phyloP scores from a whole-genome alignment of 768 basidiomycete genomes.

The Albatrellus ellisii region DNA sequence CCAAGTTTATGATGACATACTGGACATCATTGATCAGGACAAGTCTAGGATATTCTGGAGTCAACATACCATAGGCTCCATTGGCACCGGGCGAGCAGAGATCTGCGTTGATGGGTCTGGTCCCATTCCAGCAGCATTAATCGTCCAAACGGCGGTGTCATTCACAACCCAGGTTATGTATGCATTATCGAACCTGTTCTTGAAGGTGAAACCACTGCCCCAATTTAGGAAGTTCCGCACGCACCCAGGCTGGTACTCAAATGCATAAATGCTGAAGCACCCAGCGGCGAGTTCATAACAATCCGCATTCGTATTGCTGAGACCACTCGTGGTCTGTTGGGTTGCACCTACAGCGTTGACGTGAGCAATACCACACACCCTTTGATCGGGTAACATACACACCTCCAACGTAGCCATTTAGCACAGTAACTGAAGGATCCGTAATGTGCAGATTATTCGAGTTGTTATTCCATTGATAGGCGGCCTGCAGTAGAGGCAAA shows the following conservation, averaged over 20 bases:
- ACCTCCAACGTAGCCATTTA: slow-evolving; percentile 59
- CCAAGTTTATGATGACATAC: slow-evolving; percentile 81
- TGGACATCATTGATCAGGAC: slow-evolving; percentile 23
- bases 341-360: slow-evolving; percentile 16
- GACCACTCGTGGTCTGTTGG: slow-evolving; percentile 72
- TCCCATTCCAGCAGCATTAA: slow-evolving; percentile 54
- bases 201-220: slow-evolving; percentile 16
- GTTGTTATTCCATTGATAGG: slow-evolving; percentile 56
- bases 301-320: slow-evolving; percentile 49
- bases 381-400: slow-evolving; percentile 9
- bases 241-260: slow-evolving; percentile 55
- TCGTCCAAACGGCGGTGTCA: slow-evolving; percentile 58
- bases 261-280: slow-evolving; percentile 70
- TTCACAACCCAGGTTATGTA: slow-evolving; percentile 82
- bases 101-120: slow-evolving; percentile 49
- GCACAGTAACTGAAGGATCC: slow-evolving; percentile 36
- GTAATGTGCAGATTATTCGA: slow-evolving; percentile 43
- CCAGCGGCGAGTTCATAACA: slow-evolving; percentile 54
- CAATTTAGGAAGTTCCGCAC: slow-evolving; percentile 19
- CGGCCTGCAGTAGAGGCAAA: slow-evolving; percentile 58
- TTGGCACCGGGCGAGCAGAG: slow-evolving; percentile 51
- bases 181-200: slow-evolving; percentile 14
- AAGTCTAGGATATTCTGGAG: neutral
- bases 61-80: slow-evolving; percentile 71
- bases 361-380: neutral